Conservation (phyloP, 768 basidiomycete genomes). For the Mycena floridula region DNA sequence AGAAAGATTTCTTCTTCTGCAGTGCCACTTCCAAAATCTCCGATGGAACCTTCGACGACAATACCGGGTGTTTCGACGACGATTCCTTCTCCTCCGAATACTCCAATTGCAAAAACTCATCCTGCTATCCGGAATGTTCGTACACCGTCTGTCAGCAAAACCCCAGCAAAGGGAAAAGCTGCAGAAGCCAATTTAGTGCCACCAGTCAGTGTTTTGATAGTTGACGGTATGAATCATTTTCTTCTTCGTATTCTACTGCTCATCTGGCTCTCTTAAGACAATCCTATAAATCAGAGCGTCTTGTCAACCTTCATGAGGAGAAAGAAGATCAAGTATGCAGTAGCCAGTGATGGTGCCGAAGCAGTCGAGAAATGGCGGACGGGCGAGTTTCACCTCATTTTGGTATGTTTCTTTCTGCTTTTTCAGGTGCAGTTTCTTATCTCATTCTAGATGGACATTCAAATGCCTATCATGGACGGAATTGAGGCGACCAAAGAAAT, state of each 20-base stretch:
- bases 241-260: not conserved
- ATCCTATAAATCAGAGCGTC: constrained; percentile 97
- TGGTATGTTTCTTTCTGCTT: constrained; percentile 50
- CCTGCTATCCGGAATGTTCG: too few relatives aligned
- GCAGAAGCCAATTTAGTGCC: constrained; percentile 77
- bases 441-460: constrained; percentile 91
- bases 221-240: constrained; percentile 81
- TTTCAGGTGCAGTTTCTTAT: constrained; percentile 1
- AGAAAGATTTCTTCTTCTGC: too few relatives aligned
- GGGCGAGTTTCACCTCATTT: constrained; percentile 90
- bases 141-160: too few relatives aligned
- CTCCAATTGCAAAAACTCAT: too few relatives aligned
- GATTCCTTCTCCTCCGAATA: too few relatives aligned
- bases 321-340: constrained; percentile 92
- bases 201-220: constrained; percentile 96
- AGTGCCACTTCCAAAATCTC: too few relatives aligned
- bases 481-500: constrained; percentile 97
- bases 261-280: constrained; percentile 63
- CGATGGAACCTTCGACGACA: too few relatives aligned
- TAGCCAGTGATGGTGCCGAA: constrained; percentile 92
- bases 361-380: constrained; percentile 94
- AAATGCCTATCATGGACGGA: constrained; percentile 99
- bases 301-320: constrained; percentile 95
- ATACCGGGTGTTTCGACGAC: too few relatives aligned
- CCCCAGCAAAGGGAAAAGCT: constrained; percentile 36